Base-by-base conservation (phyloP, 2,329 filamentous ascomycete species). In the Fusarium albidum region DNA sequence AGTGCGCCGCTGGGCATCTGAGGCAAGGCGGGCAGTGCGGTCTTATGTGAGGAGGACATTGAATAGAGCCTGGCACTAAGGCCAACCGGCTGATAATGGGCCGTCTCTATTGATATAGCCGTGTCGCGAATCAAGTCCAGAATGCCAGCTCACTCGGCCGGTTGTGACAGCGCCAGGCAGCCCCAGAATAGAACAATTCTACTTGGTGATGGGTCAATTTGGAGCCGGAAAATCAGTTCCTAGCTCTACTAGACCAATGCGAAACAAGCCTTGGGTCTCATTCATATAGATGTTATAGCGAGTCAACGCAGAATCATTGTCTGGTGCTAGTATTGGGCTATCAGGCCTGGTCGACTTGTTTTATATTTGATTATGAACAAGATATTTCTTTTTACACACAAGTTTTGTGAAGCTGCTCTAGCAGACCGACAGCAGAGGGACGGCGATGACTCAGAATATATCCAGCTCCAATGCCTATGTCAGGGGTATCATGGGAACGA, bases 1-100 rank as follows among this genome's bases (percentile, higher is more conserved):
- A 26, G 61, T 76, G 27, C 69, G 64, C 49, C 66, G 64, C 31
- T 76, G 73, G 73, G 71, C 71, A 17, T 64, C 55, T 42, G 67
- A 68, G 38, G 71, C 70, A 18, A 74, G 66, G 39, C 64, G 63
- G 32, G 68, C 65, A 27, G 65, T 75, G 27, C 70, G 68, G 14
- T 67, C 61, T 18, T 73, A 69, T 43, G 59, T 75, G 42, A 69
- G 63, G 47, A 69, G 61, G 33, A 71, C 67, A 26, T 61, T 72
- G 45, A 67, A 70, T 55, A 67, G 73, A 52, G 59, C 67, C n/a
- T 61, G 63, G 18, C 59, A 61, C 40, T 58, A 55, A 18, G 55
- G 34, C 15, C 31, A 47, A 35, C 21, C 21, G 57, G 55, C 46
- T 53, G 18, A 31, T 42, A 37, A 43, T 31, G 43, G 12, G 34